Evolutionary conservation across 306 rosid genomes (phyloP).

Genomic region (Dalbergia cultrata): DNA sequence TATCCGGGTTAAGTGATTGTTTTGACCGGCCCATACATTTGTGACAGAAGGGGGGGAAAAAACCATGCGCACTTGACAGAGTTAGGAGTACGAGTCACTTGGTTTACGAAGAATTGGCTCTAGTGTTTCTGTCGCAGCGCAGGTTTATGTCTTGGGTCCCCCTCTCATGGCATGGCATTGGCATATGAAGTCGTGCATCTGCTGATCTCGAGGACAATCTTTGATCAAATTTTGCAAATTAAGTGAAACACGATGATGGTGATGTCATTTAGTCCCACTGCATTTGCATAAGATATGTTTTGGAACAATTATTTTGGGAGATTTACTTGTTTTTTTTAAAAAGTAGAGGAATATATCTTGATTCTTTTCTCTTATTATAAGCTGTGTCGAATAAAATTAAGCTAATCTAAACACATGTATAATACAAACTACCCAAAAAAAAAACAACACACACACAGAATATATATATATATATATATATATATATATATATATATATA

Average conservation of each 20-base stretch:
- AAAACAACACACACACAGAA: too few species aligned
- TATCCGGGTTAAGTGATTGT: constrained; percentile 4
- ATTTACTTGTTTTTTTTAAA: too few species aligned
- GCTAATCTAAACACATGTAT: too few species aligned
- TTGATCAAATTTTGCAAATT: constrained; percentile 41
- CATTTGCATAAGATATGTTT: neutral
- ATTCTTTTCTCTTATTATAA: too few species aligned
- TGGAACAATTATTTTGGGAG: too few species aligned
- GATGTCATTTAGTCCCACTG: neutral
- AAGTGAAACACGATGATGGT: neutral
- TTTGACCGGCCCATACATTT: neutral
- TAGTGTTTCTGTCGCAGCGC: neutral
- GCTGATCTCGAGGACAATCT: constrained; percentile 51
- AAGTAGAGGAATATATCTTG: too few species aligned
- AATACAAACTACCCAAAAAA: too few species aligned
- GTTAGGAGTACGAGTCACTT: constrained; percentile 44
- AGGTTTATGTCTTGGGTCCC: constrained; percentile 32
- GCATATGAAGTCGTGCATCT: constrained; percentile 22
- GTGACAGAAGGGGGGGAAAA: neutral
- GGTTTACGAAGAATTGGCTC: neutral
- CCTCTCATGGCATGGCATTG: constrained; percentile 17
- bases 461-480: too few species aligned
- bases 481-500: too few species aligned
- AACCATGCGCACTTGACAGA: constrained; percentile 31
- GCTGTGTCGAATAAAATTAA: too few species aligned